Percentiles rank a stretch among this genome's conserved stretches.
Conservation (phyloP, 2,329 filamentous ascomycete species). For the Colletotrichum ledebouriae region DNA sequence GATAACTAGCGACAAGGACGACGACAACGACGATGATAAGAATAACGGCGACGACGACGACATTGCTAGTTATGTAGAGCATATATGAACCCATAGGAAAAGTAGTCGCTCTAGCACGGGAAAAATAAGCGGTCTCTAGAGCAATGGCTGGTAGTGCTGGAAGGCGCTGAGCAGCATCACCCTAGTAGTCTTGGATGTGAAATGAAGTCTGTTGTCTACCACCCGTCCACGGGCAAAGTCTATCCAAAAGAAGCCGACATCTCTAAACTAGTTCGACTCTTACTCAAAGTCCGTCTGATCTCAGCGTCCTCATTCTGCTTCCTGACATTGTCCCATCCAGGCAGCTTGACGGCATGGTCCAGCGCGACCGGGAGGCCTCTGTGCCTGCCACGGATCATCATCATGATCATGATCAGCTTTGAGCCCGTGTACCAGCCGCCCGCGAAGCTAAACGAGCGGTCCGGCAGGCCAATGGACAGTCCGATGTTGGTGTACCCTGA, state of each 20-base stretch:
- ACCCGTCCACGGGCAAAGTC: neutral
- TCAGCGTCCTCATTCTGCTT: slow-evolving; percentile 48
- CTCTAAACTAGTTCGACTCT: slow-evolving; percentile 21
- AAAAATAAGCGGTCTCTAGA: too few species aligned
- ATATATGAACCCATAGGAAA: too few species aligned
- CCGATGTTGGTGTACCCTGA: slow-evolving; percentile 73
- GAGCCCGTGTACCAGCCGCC: slow-evolving; percentile 67
- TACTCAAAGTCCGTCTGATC: slow-evolving; percentile 20
- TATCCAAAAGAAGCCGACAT: neutral
- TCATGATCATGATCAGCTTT: slow-evolving; percentile 69
- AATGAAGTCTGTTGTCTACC: neutral
- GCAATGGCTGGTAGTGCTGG: too few species aligned
- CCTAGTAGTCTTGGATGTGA: neutral
- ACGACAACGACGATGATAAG: too few species aligned
- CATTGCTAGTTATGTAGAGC: too few species aligned
- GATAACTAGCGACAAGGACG: too few species aligned
- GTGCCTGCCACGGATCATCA: slow-evolving; percentile 70
- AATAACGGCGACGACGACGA: too few species aligned
- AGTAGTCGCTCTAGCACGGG: too few species aligned
- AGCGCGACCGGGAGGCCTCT: slow-evolving; percentile 68
- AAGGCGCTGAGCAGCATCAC: too few species aligned
- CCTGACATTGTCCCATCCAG: slow-evolving; percentile 49
- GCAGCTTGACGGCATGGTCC: slow-evolving; percentile 64
- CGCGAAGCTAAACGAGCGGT: slow-evolving; percentile 66
- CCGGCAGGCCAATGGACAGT: slow-evolving; percentile 68